Conservation (phyloP, 1,284 basidiomycete genomes). For the Testicularia cyperi region DNA sequence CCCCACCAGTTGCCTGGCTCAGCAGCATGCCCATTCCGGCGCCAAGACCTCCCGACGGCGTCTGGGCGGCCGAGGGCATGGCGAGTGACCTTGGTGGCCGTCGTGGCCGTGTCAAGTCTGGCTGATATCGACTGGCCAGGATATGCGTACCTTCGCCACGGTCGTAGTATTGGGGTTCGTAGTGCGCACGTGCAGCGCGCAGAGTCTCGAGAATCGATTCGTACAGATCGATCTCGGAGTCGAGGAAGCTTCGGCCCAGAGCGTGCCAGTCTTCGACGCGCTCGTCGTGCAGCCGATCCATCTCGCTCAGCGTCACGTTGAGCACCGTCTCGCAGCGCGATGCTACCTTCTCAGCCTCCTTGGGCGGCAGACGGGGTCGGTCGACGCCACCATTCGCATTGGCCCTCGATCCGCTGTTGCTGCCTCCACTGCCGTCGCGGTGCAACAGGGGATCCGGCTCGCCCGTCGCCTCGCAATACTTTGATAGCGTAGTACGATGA, state of each 20-base stretch:
- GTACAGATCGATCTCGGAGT: conserved; percentile 44
- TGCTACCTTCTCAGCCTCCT: conserved; percentile 64
- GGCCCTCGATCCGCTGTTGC: too few species aligned
- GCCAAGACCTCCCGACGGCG: conserved; percentile 5
- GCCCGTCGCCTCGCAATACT: conserved; percentile 61
- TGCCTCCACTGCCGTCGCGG: background rate
- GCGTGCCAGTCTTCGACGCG: conserved; percentile 44
- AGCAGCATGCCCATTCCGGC: conserved; percentile 4
- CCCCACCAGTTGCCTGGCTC: conserved; percentile 7
- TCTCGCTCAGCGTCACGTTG: conserved; percentile 82
- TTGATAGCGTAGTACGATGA: conserved; percentile 65
- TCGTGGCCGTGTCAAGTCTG: conserved; percentile 14
- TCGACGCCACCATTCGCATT: background rate
- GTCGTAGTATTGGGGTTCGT: conserved; percentile 30
- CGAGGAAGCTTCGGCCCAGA: conserved; percentile 28
- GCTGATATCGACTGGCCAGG: conserved; percentile 10
- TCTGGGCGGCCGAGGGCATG: conserved; percentile 25
- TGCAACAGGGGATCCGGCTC: conserved; percentile 6
- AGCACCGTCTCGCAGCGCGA: conserved; percentile 80
- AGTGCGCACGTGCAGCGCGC: conserved; percentile 19
- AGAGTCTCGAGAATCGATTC: conserved; percentile 28
- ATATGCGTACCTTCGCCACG: conserved; percentile 14
- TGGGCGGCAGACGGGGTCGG: background rate
- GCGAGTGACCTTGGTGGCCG: conserved; percentile 8
- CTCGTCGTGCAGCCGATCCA: conserved; percentile 65